Conservation (phyloP, 2,329 filamentous ascomycete species). For the Phaeosphaeriaceae sp. region DNA sequence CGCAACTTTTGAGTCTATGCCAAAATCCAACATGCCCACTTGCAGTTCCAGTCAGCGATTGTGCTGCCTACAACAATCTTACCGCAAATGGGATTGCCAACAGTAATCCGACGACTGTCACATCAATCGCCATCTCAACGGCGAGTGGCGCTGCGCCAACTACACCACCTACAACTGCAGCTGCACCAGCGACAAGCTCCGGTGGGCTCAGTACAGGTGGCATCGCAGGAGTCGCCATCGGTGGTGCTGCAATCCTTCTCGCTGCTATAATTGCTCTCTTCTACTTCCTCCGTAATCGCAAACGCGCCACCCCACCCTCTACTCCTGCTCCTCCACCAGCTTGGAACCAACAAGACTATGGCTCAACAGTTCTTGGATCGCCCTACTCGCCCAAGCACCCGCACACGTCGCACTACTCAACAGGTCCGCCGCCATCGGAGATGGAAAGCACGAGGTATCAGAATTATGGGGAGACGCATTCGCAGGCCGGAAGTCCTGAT, state of each 20-base stretch:
- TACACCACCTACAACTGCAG: neutral
- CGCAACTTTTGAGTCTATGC: conserved; percentile 6
- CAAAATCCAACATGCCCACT: conserved; percentile 7
- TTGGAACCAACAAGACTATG: conserved; percentile 1
- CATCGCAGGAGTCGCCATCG: conserved; percentile 4
- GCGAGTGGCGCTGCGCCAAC: neutral
- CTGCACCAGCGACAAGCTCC: neutral
- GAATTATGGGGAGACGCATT: neutral
- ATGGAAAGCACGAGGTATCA: neutral
- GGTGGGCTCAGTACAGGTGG: conserved; percentile 2
- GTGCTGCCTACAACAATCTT: conserved; percentile 5
- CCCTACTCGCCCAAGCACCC: conserved; percentile 4
- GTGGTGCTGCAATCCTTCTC: conserved; percentile 6
- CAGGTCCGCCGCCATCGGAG: conserved; percentile 2
- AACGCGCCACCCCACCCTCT: neutral
- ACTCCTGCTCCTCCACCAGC: conserved; percentile 2
- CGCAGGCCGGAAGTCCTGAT: neutral
- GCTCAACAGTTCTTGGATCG: neutral
- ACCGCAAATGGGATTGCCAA: neutral
- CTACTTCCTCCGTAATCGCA: conserved; percentile 9
- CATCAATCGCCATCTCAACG: neutral
- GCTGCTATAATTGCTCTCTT: conserved; percentile 6
- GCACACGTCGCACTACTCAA: conserved; percentile 4
- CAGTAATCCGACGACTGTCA: conserved; percentile 6
- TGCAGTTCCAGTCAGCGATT: conserved; percentile 5